Base-by-base conservation (phyloP, 805 yeast genomes). In the Candida dajiaensis region DNA sequence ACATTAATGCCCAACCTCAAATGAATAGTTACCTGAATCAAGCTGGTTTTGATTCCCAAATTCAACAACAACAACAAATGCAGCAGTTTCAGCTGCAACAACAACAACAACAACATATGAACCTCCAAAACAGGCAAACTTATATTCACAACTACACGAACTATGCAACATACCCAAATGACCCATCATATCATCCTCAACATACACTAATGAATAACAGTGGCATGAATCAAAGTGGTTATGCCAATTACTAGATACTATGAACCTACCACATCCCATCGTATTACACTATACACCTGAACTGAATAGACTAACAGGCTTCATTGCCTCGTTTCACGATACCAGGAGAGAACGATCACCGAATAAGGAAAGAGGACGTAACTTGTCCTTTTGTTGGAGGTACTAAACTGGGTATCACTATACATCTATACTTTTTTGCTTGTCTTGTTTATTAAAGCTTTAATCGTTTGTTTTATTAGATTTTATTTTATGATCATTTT, bases 41-140 rank as follows among this genome's bases (percentile, higher is more conserved):
- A 35, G 16, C 35, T 19, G 37, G 31, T 31, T 40, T 36, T 36
- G n/a, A 21, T 10, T 19, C 8, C 28, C 44, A 40, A 16, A 45
- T 40, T 40, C 42, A 37, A 28, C 33, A 41, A 31, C 46, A 44
- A 35, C 49, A 41, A 20, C 46, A n/a, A n/a, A n/a, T n/a, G n/a
- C n/a, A n/a, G n/a, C n/a, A n/a, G n/a, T n/a, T 42, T 31, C 38
- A 42, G 16, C 45, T 44, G 31, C 38, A 42, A 25, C 45, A 45
- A 22, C 37, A 48, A 37, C 46, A 50, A 20, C 46, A 51, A 44
- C 45, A 48, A 43, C 40, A 46, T 46, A 28, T 38, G 40, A 36
- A 42, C 21, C 11, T 41, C 16, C 29, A 38, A 6, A 21, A 28
- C 28, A 16, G n/a, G 15, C 41, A 23, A 26, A 25, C 19, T 18